Evolutionary conservation across 129 eudicot genomes (phyloP).

Genomic region (Tagetes patula): DNA sequence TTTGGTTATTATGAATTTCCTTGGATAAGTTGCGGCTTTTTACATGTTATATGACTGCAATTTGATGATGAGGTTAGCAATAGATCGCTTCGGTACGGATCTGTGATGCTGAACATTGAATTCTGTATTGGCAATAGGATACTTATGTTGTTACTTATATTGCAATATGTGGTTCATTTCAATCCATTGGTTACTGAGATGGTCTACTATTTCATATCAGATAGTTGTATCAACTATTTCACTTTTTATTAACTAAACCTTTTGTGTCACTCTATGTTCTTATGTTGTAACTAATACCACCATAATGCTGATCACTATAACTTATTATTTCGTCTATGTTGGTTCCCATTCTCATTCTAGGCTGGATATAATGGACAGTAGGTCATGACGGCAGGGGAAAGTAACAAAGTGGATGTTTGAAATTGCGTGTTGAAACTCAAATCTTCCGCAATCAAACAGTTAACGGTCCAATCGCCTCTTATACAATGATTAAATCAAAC

Average conservation of each 20-base stretch:
- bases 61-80: slow-evolving; percentile 3
- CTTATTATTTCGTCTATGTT: too few relatives aligned
- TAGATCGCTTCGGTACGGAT: background rate
- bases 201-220: background rate
- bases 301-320: background rate
- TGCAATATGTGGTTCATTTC: background rate
- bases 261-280: background rate
- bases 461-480: too few relatives aligned
- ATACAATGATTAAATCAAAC: too few relatives aligned
- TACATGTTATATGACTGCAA: background rate
- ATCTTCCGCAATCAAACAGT: too few relatives aligned
- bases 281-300: background rate
- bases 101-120: slow-evolving; percentile 8
- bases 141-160: background rate
- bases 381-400: too few relatives aligned
- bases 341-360: too few relatives aligned
- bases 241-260: background rate
- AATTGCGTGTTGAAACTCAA: too few relatives aligned
- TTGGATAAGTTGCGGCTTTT: slow-evolving; percentile 33
- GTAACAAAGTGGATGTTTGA: too few relatives aligned
- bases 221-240: background rate
- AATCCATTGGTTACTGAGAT: background rate
- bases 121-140: slow-evolving; percentile 21
- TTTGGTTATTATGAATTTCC: slow-evolving; percentile 61
- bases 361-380: too few relatives aligned